Evolutionary conservation across 1,139 yeast species (phyloP).

Genomic region (Suhomyces anneliseae): DNA sequence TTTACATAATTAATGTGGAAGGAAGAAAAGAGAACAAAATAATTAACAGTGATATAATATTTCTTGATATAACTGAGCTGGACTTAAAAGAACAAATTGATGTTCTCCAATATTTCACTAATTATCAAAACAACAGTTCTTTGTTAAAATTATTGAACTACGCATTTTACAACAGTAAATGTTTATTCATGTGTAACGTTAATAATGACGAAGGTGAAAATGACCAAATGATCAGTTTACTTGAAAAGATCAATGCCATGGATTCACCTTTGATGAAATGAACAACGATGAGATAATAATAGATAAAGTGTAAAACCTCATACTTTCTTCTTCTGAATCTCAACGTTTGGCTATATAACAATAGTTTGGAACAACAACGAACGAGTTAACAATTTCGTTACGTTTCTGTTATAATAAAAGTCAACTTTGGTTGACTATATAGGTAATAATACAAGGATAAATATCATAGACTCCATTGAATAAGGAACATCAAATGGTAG

Average conservation of each 20-base stretch:
- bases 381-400: not conserved
- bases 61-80: slow-evolving; percentile 16
- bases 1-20: slow-evolving; percentile 11
- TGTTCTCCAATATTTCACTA: slow-evolving; percentile 1
- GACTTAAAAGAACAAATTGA: slow-evolving; percentile 2
- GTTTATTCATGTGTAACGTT: slow-evolving; percentile 20
- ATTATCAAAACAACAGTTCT: slow-evolving; percentile 2
- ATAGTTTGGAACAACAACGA: not conserved
- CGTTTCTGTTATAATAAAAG: not conserved
- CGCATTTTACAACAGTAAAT: slow-evolving; percentile 23
- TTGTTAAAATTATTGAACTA: slow-evolving; percentile 19
- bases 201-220: slow-evolving; percentile 10
- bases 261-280: slow-evolving; percentile 18
- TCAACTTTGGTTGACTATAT: not conserved
- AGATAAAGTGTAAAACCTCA: no score
- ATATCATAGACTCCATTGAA: not conserved
- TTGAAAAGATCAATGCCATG: slow-evolving; percentile 11
- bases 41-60: slow-evolving; percentile 15
- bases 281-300: not conserved
- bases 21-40: slow-evolving; percentile 5
- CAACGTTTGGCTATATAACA: no score
- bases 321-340: not conserved
- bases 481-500: not conserved
- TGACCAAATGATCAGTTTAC: slow-evolving; percentile 14
- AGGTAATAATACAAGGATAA: slow-evolving; percentile 7